Evolutionary conservation across 192 early-diverging fungal species (phyloP), one percentile per base, ranked within the genome.

Genomic region (Powellomyces hirtus): DNA sequence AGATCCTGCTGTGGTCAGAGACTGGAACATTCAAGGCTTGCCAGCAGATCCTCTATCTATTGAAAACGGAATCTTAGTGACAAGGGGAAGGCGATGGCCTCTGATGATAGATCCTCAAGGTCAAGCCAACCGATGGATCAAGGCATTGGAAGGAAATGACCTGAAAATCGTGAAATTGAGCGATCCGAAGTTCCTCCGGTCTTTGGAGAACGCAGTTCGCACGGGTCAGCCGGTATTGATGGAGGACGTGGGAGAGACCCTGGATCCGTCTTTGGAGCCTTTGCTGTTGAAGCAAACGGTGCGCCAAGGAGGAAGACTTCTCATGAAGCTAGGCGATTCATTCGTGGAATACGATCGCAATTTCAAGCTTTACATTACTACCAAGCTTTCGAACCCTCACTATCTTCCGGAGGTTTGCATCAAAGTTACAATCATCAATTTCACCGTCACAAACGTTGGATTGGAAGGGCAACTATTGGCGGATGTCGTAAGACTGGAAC

Each of bases 371-470:
- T 87, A 81, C 55, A 87, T 87, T 35, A 87, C 85, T 0, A 85
- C 85, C 31, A 87, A 87, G 59, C 77, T 87, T 1, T 60, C 82
- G 14, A 87, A 87, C 59, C 85, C 85, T 7, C 85, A 87, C 59
- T 87, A 87, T 64, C 62, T 87, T 1, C 85, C 85, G 1, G 85
- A 87, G 59, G 81, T 86, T 3, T 86, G 84, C 63, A 86, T 86
- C 70, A 85, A 86, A 65, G 83, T 84, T 24, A 87, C 85, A 1
- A 82, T 87, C 63, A 87, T 87, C 61, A 87, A 87, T 76, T 87
- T 87, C 58, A 87, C 85, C n/a, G 85, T 87, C 42, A 87, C 85
- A 0, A 79, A 80, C 42, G 49, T 70, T 20, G 85, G 85, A 42
- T 68, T 87, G 20, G 85, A 87, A 59, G 83, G 83, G 1, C 85